A percentile compares a stretch with the other conserved stretches of the same genome.
phyloP scores from a whole-genome alignment of 2,329 filamentous ascomycete species.

The Ophiocordyceps camponoti-rufipedis region DNA sequence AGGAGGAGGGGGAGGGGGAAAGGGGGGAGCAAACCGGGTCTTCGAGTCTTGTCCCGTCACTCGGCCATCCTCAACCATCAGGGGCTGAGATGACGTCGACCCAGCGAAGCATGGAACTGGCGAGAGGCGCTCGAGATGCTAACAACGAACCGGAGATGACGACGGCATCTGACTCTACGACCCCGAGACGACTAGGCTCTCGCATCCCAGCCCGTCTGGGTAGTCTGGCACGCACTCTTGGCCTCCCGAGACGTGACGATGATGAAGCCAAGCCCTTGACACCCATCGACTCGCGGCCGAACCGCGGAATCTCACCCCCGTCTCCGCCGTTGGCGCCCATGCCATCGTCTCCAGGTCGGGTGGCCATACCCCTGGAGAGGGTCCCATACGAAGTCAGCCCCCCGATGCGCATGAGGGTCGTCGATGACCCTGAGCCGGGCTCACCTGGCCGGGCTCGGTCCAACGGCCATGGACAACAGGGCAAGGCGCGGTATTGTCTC shows the following conservation, averaged over 20 bases:
- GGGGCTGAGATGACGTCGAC: background rate
- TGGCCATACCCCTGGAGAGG: background rate
- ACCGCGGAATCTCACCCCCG: too few relatives aligned
- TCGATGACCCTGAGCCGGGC: background rate
- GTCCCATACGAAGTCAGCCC: background rate
- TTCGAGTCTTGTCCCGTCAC: background rate
- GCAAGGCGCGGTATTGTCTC: constrained; percentile 23
- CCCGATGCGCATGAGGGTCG: constrained; percentile 1
- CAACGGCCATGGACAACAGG: background rate
- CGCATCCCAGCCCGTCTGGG: background rate
- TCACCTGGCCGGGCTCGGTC: background rate
- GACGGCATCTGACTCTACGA: background rate
- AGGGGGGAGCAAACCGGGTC: background rate
- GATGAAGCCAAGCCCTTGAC: background rate
- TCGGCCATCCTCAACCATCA: background rate
- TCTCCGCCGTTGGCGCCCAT: background rate
- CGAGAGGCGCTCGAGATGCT: background rate
- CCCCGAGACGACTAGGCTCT: background rate
- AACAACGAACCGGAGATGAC: background rate
- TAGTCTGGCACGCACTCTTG: background rate
- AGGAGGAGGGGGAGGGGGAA: background rate
- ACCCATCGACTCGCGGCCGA: background rate
- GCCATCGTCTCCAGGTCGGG: constrained; percentile 5
- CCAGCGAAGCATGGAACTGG: background rate
- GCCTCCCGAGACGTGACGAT: background rate